These are phyloP conservation scores for Westerdykella ornata DNA, from an alignment of 2,329 filamentous ascomycete genomes.

Conservation along the genomic window DNA sequence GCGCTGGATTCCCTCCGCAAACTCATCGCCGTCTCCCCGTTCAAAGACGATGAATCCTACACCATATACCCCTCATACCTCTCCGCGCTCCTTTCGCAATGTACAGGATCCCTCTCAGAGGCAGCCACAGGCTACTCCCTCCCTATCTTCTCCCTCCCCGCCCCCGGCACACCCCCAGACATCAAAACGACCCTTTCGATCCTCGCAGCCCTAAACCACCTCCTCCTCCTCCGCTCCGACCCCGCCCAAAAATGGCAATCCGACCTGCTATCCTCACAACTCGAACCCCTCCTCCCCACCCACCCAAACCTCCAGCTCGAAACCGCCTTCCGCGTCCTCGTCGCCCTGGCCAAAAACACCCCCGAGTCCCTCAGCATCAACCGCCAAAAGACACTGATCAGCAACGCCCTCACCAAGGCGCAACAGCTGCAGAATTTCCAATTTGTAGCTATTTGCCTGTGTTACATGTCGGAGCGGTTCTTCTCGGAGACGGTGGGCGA, in stretches of 20 bases:
- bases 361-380: conserved; percentile 58
- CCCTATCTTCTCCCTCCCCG: conserved; percentile 50
- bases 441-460: conserved; percentile 74
- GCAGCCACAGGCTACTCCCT: conserved; percentile 63
- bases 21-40: conserved; percentile 38
- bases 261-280: conserved; percentile 54
- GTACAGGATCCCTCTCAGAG: conserved; percentile 61
- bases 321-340: conserved; percentile 69
- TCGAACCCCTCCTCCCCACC: conserved; percentile 61
- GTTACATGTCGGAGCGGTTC: conserved; percentile 75
- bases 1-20: conserved; percentile 17
- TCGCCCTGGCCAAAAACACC: conserved; percentile 52
- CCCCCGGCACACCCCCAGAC: conserved; percentile 15
- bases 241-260: conserved; percentile 47
- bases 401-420: conserved; percentile 63
- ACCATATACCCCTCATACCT: conserved; percentile 62
- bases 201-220: conserved; percentile 44
- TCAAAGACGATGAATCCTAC: conserved; percentile 39
- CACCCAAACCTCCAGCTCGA: conserved; percentile 70
- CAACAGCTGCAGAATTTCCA: conserved; percentile 67
- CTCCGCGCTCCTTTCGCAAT: conserved; percentile 67
- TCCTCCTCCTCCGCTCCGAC: conserved; percentile 43
- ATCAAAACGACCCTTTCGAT: conserved; percentile 40
- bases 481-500: conserved; percentile 73
- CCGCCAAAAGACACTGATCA: conserved; percentile 71